Conservation (phyloP, 306 rosid genomes). For the Trifolium fragiferum region DNA sequence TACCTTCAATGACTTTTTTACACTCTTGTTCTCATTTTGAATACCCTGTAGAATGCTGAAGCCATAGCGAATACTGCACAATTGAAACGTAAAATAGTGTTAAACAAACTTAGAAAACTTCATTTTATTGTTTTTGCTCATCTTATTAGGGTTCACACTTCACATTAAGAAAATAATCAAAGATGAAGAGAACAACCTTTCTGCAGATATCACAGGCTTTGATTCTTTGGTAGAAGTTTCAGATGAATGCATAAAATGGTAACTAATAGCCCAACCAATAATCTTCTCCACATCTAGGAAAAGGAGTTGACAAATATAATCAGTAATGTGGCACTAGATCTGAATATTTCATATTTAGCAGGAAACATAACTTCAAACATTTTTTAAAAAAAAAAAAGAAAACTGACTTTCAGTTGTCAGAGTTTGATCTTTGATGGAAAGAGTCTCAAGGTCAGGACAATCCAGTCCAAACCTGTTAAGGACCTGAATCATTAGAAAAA, state of each 20-base stretch:
- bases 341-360: not conserved
- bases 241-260: constrained; percentile 74
- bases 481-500: constrained; percentile 63
- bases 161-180: constrained; percentile 22
- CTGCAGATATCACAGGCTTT: constrained; percentile 72
- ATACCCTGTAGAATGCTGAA: constrained; percentile 73
- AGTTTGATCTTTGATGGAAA: constrained; percentile 79
- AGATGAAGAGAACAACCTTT: constrained; percentile 62
- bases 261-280: constrained; percentile 93
- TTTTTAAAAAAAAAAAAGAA: not conserved
- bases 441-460: constrained; percentile 81
- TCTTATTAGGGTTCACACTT: constrained; percentile 5
- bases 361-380: not conserved
- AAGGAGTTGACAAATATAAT: constrained; percentile 11
- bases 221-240: constrained; percentile 67
- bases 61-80: constrained; percentile 77
- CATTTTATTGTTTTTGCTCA: not conserved
- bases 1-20: constrained; percentile 88
- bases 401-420: constrained; percentile 75
- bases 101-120: constrained; percentile 19
- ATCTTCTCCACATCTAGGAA: constrained; percentile 82
- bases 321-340: constrained; percentile 23
- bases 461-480: constrained; percentile 69
- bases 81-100: constrained; percentile 37
- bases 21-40: constrained; percentile 75